Evolutionary conservation across 257 asterid genomes (phyloP).

Genomic region (Coffea canephora): DNA sequence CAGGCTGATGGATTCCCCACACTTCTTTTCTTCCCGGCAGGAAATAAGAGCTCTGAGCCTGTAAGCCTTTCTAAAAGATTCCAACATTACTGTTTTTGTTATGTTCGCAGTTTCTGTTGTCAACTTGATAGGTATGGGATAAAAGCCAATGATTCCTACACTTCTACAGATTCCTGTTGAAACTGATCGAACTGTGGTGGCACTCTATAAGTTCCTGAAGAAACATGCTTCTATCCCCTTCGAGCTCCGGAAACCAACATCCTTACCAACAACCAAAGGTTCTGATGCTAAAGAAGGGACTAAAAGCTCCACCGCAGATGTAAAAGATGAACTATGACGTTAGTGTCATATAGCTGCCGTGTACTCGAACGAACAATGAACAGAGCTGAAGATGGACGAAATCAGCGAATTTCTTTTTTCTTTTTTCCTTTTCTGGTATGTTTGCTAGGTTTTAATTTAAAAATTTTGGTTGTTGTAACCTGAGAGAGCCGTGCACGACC

Average conservation of each 20-base stretch:
- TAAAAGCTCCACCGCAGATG: slow-evolving; percentile 29
- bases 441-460: background rate
- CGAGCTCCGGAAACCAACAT: slow-evolving; percentile 67
- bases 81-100: background rate
- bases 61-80: slow-evolving; percentile 40
- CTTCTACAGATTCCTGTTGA: slow-evolving; percentile 64
- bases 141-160: background rate
- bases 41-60: slow-evolving; percentile 72
- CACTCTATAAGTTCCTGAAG: slow-evolving; percentile 78
- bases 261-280: slow-evolving; percentile 32
- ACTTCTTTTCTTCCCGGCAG: slow-evolving; percentile 90
- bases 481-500: too few species aligned
- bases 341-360: background rate
- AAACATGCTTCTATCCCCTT: slow-evolving; percentile 82
- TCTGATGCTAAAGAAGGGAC: slow-evolving; percentile 33
- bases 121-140: background rate
- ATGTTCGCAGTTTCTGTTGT: background rate
- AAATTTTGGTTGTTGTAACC: background rate
- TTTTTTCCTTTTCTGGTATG: background rate
- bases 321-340: slow-evolving; percentile 73
- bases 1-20: slow-evolving; percentile 97
- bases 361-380: background rate
- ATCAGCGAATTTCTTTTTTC: background rate
- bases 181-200: slow-evolving; percentile 77
- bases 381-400: slow-evolving; percentile 14